Base-by-base conservation (phyloP, 108 stramenopile genomes). In the Nannochloropsis gaditana region DNA sequence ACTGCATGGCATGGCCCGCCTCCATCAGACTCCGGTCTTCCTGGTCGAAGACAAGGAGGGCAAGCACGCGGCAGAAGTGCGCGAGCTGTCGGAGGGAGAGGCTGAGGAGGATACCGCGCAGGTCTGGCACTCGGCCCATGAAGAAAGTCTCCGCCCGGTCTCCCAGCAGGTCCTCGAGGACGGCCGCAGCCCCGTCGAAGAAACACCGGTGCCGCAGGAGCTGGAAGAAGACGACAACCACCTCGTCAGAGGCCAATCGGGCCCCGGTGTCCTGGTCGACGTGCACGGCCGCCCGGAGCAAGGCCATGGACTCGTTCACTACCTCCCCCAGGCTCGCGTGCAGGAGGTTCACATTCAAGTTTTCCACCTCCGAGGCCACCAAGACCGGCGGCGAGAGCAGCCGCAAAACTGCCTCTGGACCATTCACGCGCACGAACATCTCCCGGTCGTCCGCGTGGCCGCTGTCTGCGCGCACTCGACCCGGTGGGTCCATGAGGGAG, bases 41-140 rank as follows among this genome's bases (percentile, higher is more conserved):
- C n/a, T 94, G 94, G 86, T 96, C 94, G 87, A 95, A 96, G 8
- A 94, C 89, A 11, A 94, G 86, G 82, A 96, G 91, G 9, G 94
- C 94, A 59, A 96, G 88, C 43, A 94, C 93, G 43, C 95, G 92
- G 79, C 94, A 94, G 87, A 95, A 94, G 86, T 94, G 94, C 9
- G 94, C 95, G 80, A 95, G 87, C 83, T 95, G 93, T 42, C 93
- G 91, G 82, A 92, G 92, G 80, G 87, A 92, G 86, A 95, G 92
- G 50, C 88, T 87, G 43, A 44, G 41, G 91, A 93, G 91, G 6
- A 94, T 81, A n/a, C 79, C 42, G 90, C 92, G 93, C 41, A 94
- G 83, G 80, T 93, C 90, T 2, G 94, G 92, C 43, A 94, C 93
- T 43, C 92, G 92, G 43, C 90, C 90, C 21, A 94, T 85, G 84